A percentile compares a stretch with the other conserved stretches of the same genome.
Evolutionary conservation across 2,329 filamentous ascomycete genomes (phyloP).

Genomic region (Cladosporium sp.): DNA sequence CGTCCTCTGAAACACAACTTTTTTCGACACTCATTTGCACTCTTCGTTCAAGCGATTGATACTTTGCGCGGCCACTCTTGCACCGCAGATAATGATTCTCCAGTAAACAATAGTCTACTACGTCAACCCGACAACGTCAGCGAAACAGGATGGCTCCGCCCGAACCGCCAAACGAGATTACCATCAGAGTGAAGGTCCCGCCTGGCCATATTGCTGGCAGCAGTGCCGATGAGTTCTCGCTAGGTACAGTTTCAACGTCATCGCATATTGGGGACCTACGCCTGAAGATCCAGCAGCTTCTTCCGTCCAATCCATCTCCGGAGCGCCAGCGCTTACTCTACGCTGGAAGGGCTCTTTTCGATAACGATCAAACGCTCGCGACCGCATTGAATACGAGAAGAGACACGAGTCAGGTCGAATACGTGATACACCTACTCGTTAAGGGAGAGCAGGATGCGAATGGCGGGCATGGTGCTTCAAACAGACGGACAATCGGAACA

Average conservation of each 20-base stretch:
- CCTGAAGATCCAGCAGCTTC: slow-evolving; percentile 44
- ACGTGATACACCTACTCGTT: slow-evolving; percentile 33
- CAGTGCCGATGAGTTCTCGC: slow-evolving; percentile 24
- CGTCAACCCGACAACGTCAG: too few species aligned
- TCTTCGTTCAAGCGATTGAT: too few species aligned
- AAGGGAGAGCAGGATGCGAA: slow-evolving; percentile 17
- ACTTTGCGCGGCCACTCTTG: too few species aligned
- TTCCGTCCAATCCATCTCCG: slow-evolving; percentile 44
- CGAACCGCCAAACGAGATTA: slow-evolving; percentile 27
- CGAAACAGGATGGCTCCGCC: slow-evolving; percentile 23
- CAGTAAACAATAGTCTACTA: too few species aligned
- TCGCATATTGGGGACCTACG: slow-evolving; percentile 52
- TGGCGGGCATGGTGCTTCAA: background rate
- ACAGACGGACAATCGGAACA: slow-evolving; percentile 14
- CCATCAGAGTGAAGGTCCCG: slow-evolving; percentile 30
- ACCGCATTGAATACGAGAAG: slow-evolving; percentile 48
- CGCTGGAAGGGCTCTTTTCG: slow-evolving; percentile 49
- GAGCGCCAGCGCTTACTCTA: slow-evolving; percentile 56
- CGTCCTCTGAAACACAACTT: background rate
- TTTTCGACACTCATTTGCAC: background rate
- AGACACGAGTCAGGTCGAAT: slow-evolving; percentile 39
- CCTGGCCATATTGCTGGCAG: slow-evolving; percentile 25
- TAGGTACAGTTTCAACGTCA: slow-evolving; percentile 23
- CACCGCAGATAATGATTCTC: too few species aligned
- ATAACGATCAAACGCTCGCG: slow-evolving; percentile 46